Conservation (phyloP, 2,329 filamentous ascomycete genomes). For the Diaporthe citri region DNA sequence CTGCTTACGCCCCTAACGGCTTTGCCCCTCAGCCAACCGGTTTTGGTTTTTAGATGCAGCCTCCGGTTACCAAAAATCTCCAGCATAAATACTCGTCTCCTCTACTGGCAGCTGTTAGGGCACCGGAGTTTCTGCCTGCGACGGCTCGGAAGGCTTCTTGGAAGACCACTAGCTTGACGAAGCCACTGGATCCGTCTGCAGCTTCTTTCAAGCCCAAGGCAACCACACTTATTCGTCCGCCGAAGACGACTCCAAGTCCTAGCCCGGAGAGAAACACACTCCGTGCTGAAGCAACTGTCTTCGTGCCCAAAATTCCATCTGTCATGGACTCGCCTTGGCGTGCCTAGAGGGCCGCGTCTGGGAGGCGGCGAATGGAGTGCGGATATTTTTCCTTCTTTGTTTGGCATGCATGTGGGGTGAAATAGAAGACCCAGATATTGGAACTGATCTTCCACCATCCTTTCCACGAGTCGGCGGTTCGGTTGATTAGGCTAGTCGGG, state of each 20-base stretch:
- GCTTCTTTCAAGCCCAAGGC: slow-evolving; percentile 25
- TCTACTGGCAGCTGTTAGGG: not conserved
- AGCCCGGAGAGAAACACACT: not conserved
- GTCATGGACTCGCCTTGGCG: slow-evolving; percentile 25
- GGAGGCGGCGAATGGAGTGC: slow-evolving; percentile 2
- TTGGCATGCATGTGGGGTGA: slow-evolving; percentile 21
- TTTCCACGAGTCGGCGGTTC: slow-evolving; percentile 34
- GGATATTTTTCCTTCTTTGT: not conserved
- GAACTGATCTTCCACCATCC: not conserved
- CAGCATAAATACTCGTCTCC: slow-evolving; percentile 1
- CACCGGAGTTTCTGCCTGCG: slow-evolving; percentile 15
- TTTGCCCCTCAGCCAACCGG: slow-evolving; percentile 77
- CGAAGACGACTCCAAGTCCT: not conserved
- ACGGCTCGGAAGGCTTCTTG: not conserved
- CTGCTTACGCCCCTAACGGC: slow-evolving; percentile 67
- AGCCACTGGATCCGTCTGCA: slow-evolving; percentile 29
- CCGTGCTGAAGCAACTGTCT: slow-evolving; percentile 32
- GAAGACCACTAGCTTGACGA: not conserved
- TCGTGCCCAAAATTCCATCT: slow-evolving; percentile 11
- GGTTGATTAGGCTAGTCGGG: slow-evolving; percentile 34
- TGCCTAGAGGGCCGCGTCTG: slow-evolving; percentile 5
- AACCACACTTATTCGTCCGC: not conserved
- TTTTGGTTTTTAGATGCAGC: slow-evolving; percentile 68
- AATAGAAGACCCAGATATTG: slow-evolving; percentile 23
- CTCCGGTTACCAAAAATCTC: slow-evolving; percentile 42